Evolutionary conservation across 345 rosid genomes (phyloP), one percentile per base, ranked within the genome.

Genomic region (Gossypium sturtianum): DNA sequence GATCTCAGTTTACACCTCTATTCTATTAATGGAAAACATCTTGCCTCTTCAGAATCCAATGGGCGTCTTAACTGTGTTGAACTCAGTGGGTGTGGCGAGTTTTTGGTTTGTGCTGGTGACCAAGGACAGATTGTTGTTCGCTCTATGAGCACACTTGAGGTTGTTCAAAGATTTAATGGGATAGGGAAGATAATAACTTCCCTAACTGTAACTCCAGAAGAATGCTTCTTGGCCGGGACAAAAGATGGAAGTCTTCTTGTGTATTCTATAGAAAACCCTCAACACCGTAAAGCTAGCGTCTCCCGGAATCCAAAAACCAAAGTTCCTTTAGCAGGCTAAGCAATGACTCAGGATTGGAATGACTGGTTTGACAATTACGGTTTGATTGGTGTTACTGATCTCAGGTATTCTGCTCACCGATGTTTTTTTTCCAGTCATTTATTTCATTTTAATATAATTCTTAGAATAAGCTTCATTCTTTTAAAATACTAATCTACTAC

Each of bases 201-300:
- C 77, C 80, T 94, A 20, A 85, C 83, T 34, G 97, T 94, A 66
- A 94, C 97, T 45, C 90, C 84, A 49, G 97, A 94, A 81, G 97
- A 94, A 67, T 92, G 98, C 83, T 89, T 94, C 87, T 81, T 94
- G 82, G 97, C 97, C 27, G 98, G 98, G 74, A 90, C 97, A 49
- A 94, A 89, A 87, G 98, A 94, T 75, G 98, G 98, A 77, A 80
- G 72, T 82, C 87, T 94, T 84, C 97, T 94, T 75, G 93, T 94
- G 47, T 94, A 94, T 80, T 92, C 97, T 0, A 90, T 94, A 68
- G 97, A 94, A 78, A 92, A 87, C 80, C 82, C 90, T 77, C 98
- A 87, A 75, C 89, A 80, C 45, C 93, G 87, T 76, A 88, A 83
- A 82, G 17, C 77, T 62, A 80, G 75, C 70, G 17, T 77, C 73